phyloP scores from a whole-genome alignment of 1,284 basidiomycete species.

The Limonomyces culmigenus region DNA sequence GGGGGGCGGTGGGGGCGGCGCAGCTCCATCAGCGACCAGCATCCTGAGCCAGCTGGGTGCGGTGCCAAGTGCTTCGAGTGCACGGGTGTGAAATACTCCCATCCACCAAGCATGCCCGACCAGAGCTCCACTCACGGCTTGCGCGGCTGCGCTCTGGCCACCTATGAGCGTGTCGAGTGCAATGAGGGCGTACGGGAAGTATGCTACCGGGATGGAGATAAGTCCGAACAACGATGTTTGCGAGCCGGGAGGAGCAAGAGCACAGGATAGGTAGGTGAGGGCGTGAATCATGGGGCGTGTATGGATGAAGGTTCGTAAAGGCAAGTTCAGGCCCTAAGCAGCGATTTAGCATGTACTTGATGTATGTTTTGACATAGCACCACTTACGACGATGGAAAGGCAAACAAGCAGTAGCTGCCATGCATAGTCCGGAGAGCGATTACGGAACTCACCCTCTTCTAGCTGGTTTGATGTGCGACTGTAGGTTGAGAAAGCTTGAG shows the following conservation, averaged over 20 bases:
- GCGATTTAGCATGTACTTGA: neutral
- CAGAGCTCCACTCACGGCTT: conserved; percentile 18
- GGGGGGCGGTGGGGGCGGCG: too few species aligned
- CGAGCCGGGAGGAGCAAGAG: conserved; percentile 45
- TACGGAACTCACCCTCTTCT: conserved; percentile 43
- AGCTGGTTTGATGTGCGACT: conserved; percentile 45
- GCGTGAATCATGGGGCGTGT: conserved; percentile 52
- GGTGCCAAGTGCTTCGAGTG: conserved; percentile 10
- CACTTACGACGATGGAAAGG: conserved; percentile 39
- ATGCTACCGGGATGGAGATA: conserved; percentile 49
- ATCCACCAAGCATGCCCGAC: conserved; percentile 58
- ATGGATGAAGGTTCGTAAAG: conserved; percentile 41
- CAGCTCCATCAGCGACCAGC: too few species aligned
- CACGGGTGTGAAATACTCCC: conserved; percentile 29
- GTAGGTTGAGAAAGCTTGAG: too few species aligned
- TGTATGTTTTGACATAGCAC: conserved; percentile 4
- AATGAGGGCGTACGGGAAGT: conserved; percentile 64
- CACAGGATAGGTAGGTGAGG: conserved; percentile 50
- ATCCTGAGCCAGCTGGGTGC: conserved; percentile 22
- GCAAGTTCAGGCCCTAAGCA: conserved; percentile 44
- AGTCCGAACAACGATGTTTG: conserved; percentile 64
- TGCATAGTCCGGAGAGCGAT: conserved; percentile 52
- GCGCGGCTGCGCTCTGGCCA: conserved; percentile 40
- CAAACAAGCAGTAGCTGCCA: conserved; percentile 54
- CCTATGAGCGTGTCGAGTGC: conserved; percentile 51